Evolutionary conservation across 306 rosid genomes (phyloP), one percentile per base, ranked within the genome.

Genomic region (Sicyos baderoa): DNA sequence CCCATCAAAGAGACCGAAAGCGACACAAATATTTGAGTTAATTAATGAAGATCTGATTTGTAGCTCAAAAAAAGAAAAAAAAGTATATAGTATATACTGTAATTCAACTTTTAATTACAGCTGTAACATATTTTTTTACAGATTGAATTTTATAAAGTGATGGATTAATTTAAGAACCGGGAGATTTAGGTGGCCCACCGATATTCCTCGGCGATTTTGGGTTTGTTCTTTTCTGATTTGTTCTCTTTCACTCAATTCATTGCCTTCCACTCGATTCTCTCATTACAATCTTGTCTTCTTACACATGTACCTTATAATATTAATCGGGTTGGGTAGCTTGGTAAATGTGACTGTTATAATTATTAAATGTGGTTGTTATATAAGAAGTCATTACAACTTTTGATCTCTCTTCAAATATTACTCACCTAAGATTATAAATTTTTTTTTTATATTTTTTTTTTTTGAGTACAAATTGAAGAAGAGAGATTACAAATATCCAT

Each of bases 151-250:
- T n/a, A n/a, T n/a, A 11, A 22, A 56, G 9, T 15, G 14, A 3
- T 4, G n/a, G 35, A 29, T 5, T 59, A 15, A 60, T 60, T 32
- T 51, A 51, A 63, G n/a, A 47, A 21, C 4, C 21, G 12, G 22
- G 29, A 66, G 71, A 66, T 47, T 44, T 66, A 0, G 19, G 11
- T 66, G 71, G 71, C 71, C 71, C 71, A 45, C 55, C 29, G 19
- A 66, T 66, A 66, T 12, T 66, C 71, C 55, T 66, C 2, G 54
- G 47, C 40, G 55, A 44, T 66, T 45, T 50, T 27, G 55, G 4
- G 0, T 65, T 40, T 47, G 42, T 66, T 66, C 40, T 47, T 22
- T 66, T 66, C 54, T 65, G 19, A 11, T 22, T 65, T 21, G 53
- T 64, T 64, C 9, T 42, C 1, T n/a, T 37, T 19, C 68, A 40